Evolutionary conservation across 495 filamentous ascomycete species (phyloP).

Genomic region (Aspergillus ellipticus): DNA sequence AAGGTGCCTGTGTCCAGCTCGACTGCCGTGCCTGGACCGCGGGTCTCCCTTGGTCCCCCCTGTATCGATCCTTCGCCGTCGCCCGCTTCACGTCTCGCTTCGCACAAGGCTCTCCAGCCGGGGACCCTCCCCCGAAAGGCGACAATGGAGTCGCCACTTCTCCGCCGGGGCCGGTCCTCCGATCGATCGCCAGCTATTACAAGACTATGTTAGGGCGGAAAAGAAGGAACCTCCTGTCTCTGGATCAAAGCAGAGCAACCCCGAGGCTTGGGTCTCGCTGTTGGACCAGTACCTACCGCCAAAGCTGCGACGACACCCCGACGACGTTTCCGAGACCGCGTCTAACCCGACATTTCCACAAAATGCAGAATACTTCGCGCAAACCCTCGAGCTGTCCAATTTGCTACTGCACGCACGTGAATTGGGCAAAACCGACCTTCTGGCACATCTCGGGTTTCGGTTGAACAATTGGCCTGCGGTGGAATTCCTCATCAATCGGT

Average conservation of each 20-base stretch:
- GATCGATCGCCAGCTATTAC: slow-evolving; percentile 6
- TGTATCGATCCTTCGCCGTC: slow-evolving; percentile 5
- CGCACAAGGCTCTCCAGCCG: slow-evolving; percentile 5
- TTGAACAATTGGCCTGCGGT: slow-evolving; percentile 43
- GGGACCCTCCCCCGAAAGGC: slow-evolving; percentile 9
- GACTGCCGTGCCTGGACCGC: slow-evolving; percentile 34
- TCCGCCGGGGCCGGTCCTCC: slow-evolving; percentile 10
- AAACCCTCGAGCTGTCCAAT: slow-evolving; percentile 20
- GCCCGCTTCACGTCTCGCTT: background rate
- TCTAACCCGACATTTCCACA: slow-evolving; percentile 12
- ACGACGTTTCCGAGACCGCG: slow-evolving; percentile 1
- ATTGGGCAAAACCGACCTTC: slow-evolving; percentile 27
- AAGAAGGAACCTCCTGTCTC: slow-evolving; percentile 12
- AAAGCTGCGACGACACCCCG: slow-evolving; percentile 24
- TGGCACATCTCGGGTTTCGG: slow-evolving; percentile 42
- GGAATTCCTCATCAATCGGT: slow-evolving; percentile 31
- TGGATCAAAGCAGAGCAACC: slow-evolving; percentile 11
- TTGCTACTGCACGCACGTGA: slow-evolving; percentile 26
- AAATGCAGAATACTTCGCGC: slow-evolving; percentile 18
- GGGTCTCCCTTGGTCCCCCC: slow-evolving; percentile 16
- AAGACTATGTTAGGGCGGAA: background rate
- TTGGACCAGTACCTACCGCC: slow-evolving; percentile 43
- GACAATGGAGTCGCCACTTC: slow-evolving; percentile 24
- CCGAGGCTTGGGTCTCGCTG: slow-evolving; percentile 38
- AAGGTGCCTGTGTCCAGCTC: slow-evolving; percentile 37